These are phyloP conservation scores for Narthecium ossifragum DNA, from an alignment of 106 monocot species.

Conservation along the genomic window DNA sequence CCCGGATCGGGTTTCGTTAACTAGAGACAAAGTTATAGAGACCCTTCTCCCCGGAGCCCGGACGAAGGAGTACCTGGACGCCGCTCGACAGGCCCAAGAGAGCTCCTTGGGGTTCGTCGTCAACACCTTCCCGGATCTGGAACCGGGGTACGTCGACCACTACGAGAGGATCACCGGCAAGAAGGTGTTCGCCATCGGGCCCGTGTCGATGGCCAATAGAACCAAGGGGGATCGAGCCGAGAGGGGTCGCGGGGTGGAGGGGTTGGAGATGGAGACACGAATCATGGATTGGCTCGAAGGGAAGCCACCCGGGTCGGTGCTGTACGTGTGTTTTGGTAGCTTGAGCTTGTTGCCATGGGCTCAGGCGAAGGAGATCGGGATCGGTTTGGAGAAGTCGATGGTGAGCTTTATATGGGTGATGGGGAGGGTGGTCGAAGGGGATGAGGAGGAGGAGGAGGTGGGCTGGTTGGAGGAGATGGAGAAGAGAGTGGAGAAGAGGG, in stretches of 20 bases:
- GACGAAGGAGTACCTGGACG: not conserved
- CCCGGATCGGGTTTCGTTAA: not conserved
- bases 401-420: not conserved
- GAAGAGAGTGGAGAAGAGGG: not conserved
- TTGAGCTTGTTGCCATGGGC: not conserved
- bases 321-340: slow-evolving; percentile 4
- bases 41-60: not conserved
- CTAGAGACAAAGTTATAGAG: not conserved
- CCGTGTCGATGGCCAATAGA: not conserved
- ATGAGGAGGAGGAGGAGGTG: not conserved
- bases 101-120: not conserved
- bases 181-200: not conserved
- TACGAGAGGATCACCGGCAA: not conserved
- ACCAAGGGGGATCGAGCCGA: not conserved
- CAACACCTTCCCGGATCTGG: not conserved
- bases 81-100: not conserved
- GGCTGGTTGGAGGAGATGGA: not conserved
- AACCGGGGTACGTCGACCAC: not conserved
- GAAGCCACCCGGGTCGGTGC: not conserved
- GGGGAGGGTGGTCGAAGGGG: not conserved
- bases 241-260: not conserved
- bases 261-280: not conserved
- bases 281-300: not conserved
- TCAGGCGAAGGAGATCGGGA: not conserved
- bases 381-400: not conserved